Evolutionary conservation across 805 yeast species (phyloP).

Genomic region (Teunomyces cretensis): DNA sequence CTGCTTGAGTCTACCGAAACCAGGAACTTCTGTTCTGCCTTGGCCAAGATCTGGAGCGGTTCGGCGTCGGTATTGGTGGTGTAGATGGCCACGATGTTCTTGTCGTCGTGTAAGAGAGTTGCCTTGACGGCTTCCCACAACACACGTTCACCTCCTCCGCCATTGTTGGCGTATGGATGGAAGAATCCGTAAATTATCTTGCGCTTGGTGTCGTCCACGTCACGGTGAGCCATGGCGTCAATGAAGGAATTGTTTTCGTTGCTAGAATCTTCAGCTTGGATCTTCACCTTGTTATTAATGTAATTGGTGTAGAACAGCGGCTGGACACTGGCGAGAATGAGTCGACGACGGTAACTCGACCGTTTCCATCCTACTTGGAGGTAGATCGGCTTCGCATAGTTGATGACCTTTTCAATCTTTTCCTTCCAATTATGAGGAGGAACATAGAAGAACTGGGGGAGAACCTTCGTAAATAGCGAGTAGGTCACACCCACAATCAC

Average conservation of each 20-base stretch:
- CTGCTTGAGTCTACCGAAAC: constrained; percentile 50
- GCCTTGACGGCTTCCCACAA: constrained; percentile 89
- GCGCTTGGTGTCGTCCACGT: constrained; percentile 38
- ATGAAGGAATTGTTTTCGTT: constrained; percentile 22
- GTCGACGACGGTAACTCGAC: constrained; percentile 39
- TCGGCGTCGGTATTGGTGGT: constrained; percentile 60
- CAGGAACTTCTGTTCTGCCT: constrained; percentile 56
- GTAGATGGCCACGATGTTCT: constrained; percentile 66
- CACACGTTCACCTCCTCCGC: constrained; percentile 98
- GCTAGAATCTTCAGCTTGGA: constrained; percentile 27
- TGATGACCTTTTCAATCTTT: constrained; percentile 30
- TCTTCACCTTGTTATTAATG: constrained; percentile 34
- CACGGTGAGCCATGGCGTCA: constrained; percentile 28
- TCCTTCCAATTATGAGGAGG: constrained; percentile 42
- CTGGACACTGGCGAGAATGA: constrained; percentile 32
- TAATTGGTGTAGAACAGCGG: constrained; percentile 42
- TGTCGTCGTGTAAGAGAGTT: constrained; percentile 51
- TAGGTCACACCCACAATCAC: constrained; percentile 14
- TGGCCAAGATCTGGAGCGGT: constrained; percentile 48
- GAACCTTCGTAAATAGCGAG: constrained; percentile 20
- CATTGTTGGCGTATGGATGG: constrained; percentile 94
- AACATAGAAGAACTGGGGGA: constrained; percentile 36
- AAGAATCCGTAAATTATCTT: constrained; percentile 73
- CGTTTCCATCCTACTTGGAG: constrained; percentile 35
- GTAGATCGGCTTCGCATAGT: constrained; percentile 35